Evolutionary conservation across 2,329 filamentous ascomycete genomes (phyloP).

Genomic region (Botrytis fragariae): DNA sequence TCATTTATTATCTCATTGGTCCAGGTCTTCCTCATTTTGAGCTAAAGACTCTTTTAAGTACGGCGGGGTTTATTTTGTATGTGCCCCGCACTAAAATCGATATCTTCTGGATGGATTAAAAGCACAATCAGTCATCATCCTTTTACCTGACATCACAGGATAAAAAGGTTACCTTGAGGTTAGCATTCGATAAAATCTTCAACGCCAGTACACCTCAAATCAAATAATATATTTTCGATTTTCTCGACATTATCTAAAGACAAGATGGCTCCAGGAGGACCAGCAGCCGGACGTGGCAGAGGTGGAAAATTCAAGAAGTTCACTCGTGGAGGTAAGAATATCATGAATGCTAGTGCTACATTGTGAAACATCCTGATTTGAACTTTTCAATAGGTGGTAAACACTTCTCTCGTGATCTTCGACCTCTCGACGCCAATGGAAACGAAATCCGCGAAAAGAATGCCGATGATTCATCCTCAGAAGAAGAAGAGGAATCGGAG

Average conservation of each 20-base stretch:
- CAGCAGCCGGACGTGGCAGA: constrained; percentile 55
- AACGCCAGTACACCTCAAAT: background rate
- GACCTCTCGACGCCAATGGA: constrained; percentile 84
- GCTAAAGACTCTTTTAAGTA: background rate
- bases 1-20: background rate
- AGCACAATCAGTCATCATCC: background rate
- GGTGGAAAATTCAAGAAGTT: constrained; percentile 95
- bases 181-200: background rate
- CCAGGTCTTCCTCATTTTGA: background rate
- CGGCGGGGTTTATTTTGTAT: background rate
- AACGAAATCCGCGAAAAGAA: constrained; percentile 82
- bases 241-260: background rate
- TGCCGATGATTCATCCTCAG: constrained; percentile 48
- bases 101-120: constrained; percentile 7
- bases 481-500: constrained; percentile 52
- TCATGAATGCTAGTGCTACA: background rate
- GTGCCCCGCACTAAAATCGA: constrained; percentile 12
- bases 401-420: constrained; percentile 88
- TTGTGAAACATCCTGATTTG: constrained; percentile 5
- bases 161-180: background rate
- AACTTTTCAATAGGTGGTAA: constrained; percentile 68
- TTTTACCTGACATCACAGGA: constrained; percentile 11
- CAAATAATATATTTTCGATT: background rate
- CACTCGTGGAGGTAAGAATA: constrained; percentile 74
- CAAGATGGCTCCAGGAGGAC: constrained; percentile 51